phyloP scores from a whole-genome alignment of 208 protist genomes.

The Acanthamoeba healyi region DNA sequence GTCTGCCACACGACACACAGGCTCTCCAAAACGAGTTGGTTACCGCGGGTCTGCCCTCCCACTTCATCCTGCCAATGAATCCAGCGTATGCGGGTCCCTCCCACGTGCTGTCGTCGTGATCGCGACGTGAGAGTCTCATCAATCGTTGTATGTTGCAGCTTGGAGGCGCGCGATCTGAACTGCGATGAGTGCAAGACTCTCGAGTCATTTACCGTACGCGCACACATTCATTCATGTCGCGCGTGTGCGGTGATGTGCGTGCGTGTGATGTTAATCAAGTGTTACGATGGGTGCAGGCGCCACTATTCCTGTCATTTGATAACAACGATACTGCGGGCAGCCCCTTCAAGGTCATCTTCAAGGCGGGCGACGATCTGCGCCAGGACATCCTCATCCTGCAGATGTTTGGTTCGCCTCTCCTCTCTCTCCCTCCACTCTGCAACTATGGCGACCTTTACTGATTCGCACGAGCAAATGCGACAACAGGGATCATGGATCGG shows the following conservation, averaged over 20 bases:
- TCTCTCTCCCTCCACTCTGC: too few species aligned
- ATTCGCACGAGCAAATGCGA: too few species aligned
- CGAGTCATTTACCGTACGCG: not conserved
- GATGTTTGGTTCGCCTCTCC: too few species aligned
- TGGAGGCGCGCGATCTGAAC: not conserved
- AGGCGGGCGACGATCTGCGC: slow-evolving; percentile 90
- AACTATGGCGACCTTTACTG: too few species aligned
- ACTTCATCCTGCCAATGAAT: slow-evolving; percentile 22
- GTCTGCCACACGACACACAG: too few species aligned
- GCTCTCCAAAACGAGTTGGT: not conserved
- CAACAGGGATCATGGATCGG: slow-evolving; percentile 79
- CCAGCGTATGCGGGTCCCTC: too few species aligned
- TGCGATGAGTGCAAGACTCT: not conserved
- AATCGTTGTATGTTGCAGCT: too few species aligned
- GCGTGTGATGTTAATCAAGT: too few species aligned
- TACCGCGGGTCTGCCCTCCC: not conserved
- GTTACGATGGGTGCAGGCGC: not conserved
- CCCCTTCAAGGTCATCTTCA: slow-evolving; percentile 88
- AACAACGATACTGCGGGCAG: slow-evolving; percentile 87
- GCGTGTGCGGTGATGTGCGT: too few species aligned
- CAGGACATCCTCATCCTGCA: slow-evolving; percentile 90
- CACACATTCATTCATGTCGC: too few species aligned
- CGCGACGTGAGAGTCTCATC: too few species aligned
- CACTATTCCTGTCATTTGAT: not conserved
- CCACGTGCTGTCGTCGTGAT: too few species aligned